Conservation (phyloP, 768 basidiomycete species). For the Macrolepiota dolichaula region DNA sequence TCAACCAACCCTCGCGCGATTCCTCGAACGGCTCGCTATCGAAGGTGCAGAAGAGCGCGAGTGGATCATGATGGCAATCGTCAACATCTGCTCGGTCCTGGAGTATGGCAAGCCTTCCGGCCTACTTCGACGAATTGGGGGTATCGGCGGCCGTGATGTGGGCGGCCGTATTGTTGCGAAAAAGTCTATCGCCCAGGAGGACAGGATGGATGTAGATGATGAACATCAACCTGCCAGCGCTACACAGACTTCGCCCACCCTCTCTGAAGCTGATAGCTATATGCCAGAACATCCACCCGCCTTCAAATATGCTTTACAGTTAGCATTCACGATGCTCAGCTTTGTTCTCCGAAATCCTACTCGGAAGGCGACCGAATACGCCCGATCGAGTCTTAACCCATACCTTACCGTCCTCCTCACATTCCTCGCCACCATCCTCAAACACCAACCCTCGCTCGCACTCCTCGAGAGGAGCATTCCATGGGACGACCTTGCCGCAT, state of each 20-base stretch:
- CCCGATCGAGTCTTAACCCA: conserved; percentile 65
- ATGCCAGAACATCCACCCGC: conserved; percentile 52
- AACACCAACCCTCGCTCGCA: conserved; percentile 55
- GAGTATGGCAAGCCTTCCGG: conserved; percentile 84
- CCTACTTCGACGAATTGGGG: conserved; percentile 62
- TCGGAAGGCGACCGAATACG: conserved; percentile 56
- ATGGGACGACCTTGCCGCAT: conserved; percentile 71
- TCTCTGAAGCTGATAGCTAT: conserved; percentile 27
- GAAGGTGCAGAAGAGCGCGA: conserved; percentile 80
- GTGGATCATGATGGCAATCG: conserved; percentile 95
- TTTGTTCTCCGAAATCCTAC: conserved; percentile 64
- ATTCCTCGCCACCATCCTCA: conserved; percentile 77
- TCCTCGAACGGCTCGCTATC: conserved; percentile 82
- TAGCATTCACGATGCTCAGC: conserved; percentile 76
- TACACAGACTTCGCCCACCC: conserved; percentile 23
- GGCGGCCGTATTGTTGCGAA: conserved; percentile 46
- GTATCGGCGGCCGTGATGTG: conserved; percentile 39
- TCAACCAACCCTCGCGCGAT: conserved; percentile 71
- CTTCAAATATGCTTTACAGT: conserved; percentile 72
- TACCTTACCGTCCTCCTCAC: conserved; percentile 87
- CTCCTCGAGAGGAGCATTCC: conserved; percentile 78
- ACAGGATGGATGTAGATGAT: conserved; percentile 34
- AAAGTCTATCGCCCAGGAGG: conserved; percentile 44
- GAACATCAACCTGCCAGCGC: conserved; percentile 24
- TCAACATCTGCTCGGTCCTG: conserved; percentile 78